phyloP scores from a whole-genome alignment of 306 rosid species.

The Dalbergia cochinchinensis region DNA sequence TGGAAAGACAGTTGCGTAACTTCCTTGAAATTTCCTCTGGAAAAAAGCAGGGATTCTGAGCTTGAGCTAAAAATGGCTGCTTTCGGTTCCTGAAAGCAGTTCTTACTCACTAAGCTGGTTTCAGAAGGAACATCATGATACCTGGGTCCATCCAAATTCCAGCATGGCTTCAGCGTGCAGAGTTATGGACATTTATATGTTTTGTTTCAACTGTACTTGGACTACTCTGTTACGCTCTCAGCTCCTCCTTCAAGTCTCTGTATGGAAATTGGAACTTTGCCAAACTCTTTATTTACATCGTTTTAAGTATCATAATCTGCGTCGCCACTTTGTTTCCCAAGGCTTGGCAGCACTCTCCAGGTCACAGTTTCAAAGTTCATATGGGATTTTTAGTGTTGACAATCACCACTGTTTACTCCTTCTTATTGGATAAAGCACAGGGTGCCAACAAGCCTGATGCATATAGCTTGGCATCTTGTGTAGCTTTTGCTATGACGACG shows the following conservation, averaged over 20 bases:
- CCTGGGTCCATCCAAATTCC: background rate
- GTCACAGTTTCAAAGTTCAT: background rate
- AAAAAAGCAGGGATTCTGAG: too few species aligned
- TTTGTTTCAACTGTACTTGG: background rate
- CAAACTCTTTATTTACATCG: too few species aligned
- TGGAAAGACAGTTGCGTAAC: too few species aligned
- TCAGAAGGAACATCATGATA: background rate
- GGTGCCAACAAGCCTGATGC: background rate
- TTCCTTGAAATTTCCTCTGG: too few species aligned
- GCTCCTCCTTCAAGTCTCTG: background rate
- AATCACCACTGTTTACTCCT: background rate
- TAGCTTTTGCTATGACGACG: background rate
- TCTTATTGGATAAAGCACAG: background rate
- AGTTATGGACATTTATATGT: background rate
- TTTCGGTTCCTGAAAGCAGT: background rate
- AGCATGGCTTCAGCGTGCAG: background rate
- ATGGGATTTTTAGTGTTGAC: background rate
- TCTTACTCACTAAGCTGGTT: background rate
- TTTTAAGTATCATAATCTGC: background rate
- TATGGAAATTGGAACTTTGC: background rate
- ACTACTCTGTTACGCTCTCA: background rate
- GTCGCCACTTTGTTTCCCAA: background rate
- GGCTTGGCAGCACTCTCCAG: background rate
- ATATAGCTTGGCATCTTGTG: background rate
- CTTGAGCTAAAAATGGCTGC: too few species aligned